A percentile compares a stretch with the other conserved stretches of the same genome.
These are phyloP conservation scores for Nannochloropsis granulata DNA, from an alignment of 108 stramenopile species.

Conservation along the genomic window DNA sequence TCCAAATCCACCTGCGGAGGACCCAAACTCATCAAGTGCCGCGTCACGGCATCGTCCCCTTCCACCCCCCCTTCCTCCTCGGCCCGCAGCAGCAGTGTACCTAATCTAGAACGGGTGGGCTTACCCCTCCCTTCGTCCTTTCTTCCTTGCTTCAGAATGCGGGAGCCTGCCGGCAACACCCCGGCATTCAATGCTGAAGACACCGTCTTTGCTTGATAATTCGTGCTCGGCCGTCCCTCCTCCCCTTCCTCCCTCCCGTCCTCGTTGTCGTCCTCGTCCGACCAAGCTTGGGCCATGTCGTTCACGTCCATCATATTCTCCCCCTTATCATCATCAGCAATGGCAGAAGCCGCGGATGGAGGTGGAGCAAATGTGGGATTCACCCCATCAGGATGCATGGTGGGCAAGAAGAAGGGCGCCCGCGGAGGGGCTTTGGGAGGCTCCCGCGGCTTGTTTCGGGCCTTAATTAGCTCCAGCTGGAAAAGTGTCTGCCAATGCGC, in stretches of 20 bases:
- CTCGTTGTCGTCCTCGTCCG: not conserved
- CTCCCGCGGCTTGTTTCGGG: slow-evolving; percentile 78
- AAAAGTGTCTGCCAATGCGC: slow-evolving; percentile 93
- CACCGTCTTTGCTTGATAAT: not conserved
- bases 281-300: not conserved
- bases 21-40: not conserved
- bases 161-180: not conserved
- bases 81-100: not conserved
- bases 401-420: slow-evolving; percentile 94
- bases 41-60: not conserved
- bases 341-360: not conserved
- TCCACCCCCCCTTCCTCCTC: not conserved
- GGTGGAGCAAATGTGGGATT: not conserved
- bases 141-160: not conserved
- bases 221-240: not conserved
- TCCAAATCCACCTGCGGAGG: not conserved
- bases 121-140: not conserved
- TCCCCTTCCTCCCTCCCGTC: not conserved
- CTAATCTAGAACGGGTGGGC: not conserved
- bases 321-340: not conserved
- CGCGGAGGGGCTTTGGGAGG: slow-evolving; percentile 67
- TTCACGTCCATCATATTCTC: not conserved
- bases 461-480: slow-evolving; percentile 81
- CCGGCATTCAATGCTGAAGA: not conserved
- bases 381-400: slow-evolving; percentile 26